Base-by-base conservation (phyloP, 2,329 filamentous ascomycete genomes). In the Cryphonectria naterciae region DNA sequence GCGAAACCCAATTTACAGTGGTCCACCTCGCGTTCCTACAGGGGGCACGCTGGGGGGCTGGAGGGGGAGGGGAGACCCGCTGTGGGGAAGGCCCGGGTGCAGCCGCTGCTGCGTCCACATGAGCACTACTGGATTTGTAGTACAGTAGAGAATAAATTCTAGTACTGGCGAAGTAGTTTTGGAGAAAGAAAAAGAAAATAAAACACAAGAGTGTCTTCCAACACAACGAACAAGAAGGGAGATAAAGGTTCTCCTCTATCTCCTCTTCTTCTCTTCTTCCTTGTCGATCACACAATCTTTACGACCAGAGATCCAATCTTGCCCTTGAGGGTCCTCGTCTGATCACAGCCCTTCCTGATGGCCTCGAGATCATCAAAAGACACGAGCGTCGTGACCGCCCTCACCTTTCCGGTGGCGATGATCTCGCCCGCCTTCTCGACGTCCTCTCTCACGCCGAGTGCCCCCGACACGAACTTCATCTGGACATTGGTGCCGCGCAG, bases 401-500 rank as follows among this genome's bases (percentile, higher is more conserved):
- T 84, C 43, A 87, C 75, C 73, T 83, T 83, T 0, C 82, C 82
- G 15, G 75, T 75, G 0, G 83, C 84, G 60, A 86, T 74, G 35
- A 82, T 75, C 68, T 81, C 81, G 0, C 80, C 81, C 1, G 80
- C 77, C 68, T 73, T 76, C 72, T 86, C 83, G 67, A 86, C 69
- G 49, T 85, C 84, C 74, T 82, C 81, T 3, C 81, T 75, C 22
- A 75, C 75, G 2, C 81, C 79, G 0, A 80, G 77, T 28, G 85
- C 76, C 0, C 83, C 84, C 4, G 85, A 86, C 41, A 86, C 75
- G 49, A 85, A 82, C 15, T 80, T 80, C 63, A 85, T 81, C 73
- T 79, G 77, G 60, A 86, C 81, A 3, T 77, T 77, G 13, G 85
- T 86, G 4, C 85, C 83, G 17, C 80, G 74, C 3, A 85, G 74